These are phyloP conservation scores for Vaccinium macrocarpon DNA, from an alignment of 148 eudicot genomes.

Conservation along the genomic window DNA sequence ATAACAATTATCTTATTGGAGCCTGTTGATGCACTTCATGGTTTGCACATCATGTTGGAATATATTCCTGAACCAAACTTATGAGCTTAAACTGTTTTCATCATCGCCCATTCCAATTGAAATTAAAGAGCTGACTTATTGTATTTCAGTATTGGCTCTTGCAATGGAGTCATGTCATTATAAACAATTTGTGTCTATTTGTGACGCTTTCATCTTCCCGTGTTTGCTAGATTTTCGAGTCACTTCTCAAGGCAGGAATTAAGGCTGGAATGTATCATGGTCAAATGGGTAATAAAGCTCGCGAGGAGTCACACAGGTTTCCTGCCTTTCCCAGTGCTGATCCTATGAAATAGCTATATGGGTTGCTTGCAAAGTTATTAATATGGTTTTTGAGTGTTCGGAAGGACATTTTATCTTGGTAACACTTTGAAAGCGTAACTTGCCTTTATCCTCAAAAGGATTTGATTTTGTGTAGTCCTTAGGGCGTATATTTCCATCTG, in stretches of 20 bases:
- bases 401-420: background rate
- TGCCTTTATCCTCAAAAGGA: background rate
- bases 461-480: background rate
- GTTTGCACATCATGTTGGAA: background rate
- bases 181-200: conserved; percentile 10
- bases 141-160: background rate
- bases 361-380: background rate
- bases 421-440: background rate
- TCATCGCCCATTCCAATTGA: background rate
- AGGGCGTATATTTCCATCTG: background rate
- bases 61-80: background rate
- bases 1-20: background rate
- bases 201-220: conserved; percentile 4
- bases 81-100: background rate
- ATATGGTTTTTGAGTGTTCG: background rate
- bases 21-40: background rate
- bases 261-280: conserved; percentile 83
- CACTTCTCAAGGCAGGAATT: conserved; percentile 53
- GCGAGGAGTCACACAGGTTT: conserved; percentile 73
- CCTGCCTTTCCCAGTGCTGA: background rate
- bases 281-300: conserved; percentile 61
- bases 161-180: background rate
- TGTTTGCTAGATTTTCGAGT: conserved; percentile 47
- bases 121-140: background rate
- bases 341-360: conserved; percentile 5